Conservation (phyloP, 2,329 filamentous ascomycete genomes). For the Epichloe festucae region DNA sequence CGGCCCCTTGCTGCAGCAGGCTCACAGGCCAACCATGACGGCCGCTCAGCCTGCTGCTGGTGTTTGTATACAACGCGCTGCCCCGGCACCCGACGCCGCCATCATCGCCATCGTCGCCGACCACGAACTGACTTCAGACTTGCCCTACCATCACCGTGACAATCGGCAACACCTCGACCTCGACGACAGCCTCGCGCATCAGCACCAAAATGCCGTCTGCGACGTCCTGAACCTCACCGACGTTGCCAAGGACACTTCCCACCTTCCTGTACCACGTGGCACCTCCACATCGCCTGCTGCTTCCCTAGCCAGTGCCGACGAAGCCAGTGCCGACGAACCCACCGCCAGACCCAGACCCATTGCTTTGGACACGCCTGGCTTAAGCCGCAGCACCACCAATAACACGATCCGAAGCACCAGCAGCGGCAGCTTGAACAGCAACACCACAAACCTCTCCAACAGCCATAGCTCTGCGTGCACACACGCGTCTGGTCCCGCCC, state of each 20-base stretch:
- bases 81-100: not conserved
- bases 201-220: constrained; percentile 8
- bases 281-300: constrained; percentile 12
- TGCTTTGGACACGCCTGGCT: constrained; percentile 5
- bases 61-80: not conserved
- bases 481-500: constrained; percentile 10
- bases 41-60: not conserved
- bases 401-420: constrained; percentile 2
- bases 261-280: constrained; percentile 16
- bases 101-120: not conserved
- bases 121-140: not conserved
- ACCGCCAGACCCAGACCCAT: not conserved
- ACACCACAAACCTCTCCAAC: constrained; percentile 1
- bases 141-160: not conserved
- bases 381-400: constrained; percentile 5
- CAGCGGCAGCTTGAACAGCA: constrained; percentile 2
- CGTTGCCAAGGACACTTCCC: constrained; percentile 14
- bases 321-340: constrained; percentile 3
- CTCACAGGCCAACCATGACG: constrained; percentile 2
- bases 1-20: not conserved
- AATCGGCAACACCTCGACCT: not conserved
- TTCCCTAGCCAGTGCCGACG: constrained; percentile 5
- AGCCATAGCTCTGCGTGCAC: constrained; percentile 9
- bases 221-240: constrained; percentile 17
- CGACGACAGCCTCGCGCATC: not conserved